Conservation (phyloP, 495 filamentous ascomycete species). For the Apiosordaria backusii region DNA sequence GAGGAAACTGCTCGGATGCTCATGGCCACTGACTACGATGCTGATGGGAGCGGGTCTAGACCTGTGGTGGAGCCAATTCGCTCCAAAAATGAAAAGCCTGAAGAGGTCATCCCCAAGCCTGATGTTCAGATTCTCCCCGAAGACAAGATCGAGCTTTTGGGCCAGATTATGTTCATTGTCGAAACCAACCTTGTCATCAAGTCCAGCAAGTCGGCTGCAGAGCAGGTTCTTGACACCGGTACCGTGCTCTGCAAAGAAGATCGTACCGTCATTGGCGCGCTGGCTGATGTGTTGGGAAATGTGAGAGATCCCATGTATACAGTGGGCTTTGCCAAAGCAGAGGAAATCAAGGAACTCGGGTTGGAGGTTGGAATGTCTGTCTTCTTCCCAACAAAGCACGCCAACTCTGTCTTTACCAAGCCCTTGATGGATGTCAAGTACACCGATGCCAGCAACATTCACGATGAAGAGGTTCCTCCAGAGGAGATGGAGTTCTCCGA, state of each 20-base stretch:
- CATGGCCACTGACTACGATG: slow-evolving; percentile 72
- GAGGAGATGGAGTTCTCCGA: slow-evolving; percentile 93
- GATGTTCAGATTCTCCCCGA: slow-evolving; percentile 67
- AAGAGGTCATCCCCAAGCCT: slow-evolving; percentile 67
- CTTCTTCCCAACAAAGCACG: slow-evolving; percentile 73
- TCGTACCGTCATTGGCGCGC: slow-evolving; percentile 67
- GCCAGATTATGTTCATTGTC: slow-evolving; percentile 66
- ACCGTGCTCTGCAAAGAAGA: slow-evolving; percentile 81
- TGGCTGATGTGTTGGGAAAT: slow-evolving; percentile 76
- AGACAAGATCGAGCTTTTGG: slow-evolving; percentile 71
- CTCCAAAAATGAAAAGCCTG: slow-evolving; percentile 70
- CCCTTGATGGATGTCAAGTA: slow-evolving; percentile 71
- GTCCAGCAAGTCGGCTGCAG: slow-evolving; percentile 72
- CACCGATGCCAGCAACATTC: slow-evolving; percentile 87
- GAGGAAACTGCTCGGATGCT: slow-evolving; percentile 77
- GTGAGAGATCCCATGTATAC: slow-evolving; percentile 81
- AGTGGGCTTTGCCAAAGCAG: slow-evolving; percentile 61
- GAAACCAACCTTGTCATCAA: slow-evolving; percentile 62
- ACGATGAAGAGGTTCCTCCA: slow-evolving; percentile 85
- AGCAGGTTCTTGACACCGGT: slow-evolving; percentile 74
- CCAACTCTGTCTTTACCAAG: slow-evolving; percentile 79
- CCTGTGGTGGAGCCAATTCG: slow-evolving; percentile 51
- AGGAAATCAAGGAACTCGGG: slow-evolving; percentile 64
- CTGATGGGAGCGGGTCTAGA: slow-evolving; percentile 49
- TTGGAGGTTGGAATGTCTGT: slow-evolving; percentile 60